Evolutionary conservation across 2,329 filamentous ascomycete species (phyloP), one percentile per base, ranked within the genome.

Genomic region (Plectosphaerella plurivora): DNA sequence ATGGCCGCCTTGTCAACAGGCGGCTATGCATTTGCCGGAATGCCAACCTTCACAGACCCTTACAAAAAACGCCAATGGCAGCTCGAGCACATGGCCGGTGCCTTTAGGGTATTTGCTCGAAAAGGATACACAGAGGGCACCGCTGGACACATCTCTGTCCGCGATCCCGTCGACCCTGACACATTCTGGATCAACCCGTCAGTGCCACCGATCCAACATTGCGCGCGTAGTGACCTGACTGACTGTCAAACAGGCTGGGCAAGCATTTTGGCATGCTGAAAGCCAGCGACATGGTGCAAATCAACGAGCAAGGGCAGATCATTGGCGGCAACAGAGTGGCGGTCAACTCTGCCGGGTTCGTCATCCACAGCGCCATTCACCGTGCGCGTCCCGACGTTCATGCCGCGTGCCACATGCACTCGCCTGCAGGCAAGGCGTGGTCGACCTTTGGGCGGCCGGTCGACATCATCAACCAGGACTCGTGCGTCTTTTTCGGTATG

Each of bases 181-280:
- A 76, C 74, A 0, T 86, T 87, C 64, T 87, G 84, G 84, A 87
- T 83, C 48, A 87, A 87, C 60, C 83, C 83, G 6, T 67, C 15
- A 56, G 64, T 52, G 7, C 16, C 33, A 5, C 14, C 18, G 3
- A 46, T 24, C 8, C 10, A 8, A 11, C 28, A 24, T 14, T 47
- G 22, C 8, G 16, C 28, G n/a, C n/a, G n/a, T n/a, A n/a, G n/a
- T 14, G 22, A 24, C 8, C 8, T 1, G 6, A 5, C 18, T 16
- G 20, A 39, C n/a, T 25, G 5, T 18, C n/a, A 3, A 6, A 11
- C 3, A 59, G 58, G 9, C 70, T 87, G 1, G 81, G 79, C 4
- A 71, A 73, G 35, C 83, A 87, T 62, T 87, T 87, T 57, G 83
- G 75, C 5, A 67, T 83, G 59, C 72, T 87, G 45, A 83, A 78